Base-by-base conservation (phyloP, 1,284 basidiomycete species). In the Mycosarcoma mackinlayi region DNA sequence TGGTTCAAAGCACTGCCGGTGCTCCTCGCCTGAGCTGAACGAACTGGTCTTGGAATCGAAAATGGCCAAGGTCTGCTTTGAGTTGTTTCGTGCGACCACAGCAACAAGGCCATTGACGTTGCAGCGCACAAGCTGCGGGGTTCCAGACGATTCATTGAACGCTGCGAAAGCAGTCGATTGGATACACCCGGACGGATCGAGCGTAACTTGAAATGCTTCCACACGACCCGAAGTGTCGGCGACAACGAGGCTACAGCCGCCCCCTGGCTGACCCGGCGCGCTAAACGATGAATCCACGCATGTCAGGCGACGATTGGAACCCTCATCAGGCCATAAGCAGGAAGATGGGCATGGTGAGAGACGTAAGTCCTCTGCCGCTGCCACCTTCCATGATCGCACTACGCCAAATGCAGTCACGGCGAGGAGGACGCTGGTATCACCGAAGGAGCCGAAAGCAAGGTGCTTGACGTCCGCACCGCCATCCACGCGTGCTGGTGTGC, bases 41-140 rank as follows among this genome's bases (percentile, higher is more conserved):
- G 94, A 92, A n/a, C 91, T 93, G 80, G 91, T 91, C 61, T 90
- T 91, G 0, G 92, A 94, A 82, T 96, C 92, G 93, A 93, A 96
- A 19, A 97, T 92, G 0, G 92, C 44, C 24, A 70, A 35, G 13
- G 57, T 52, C 19, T 57, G 45, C 13, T 25, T 44, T 16, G 52
- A 38, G 1, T 56, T 39, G n/a, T 52, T 42, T 19, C 52, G 34
- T 5, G 47, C 42, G 4, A 52, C 44, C 7, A 56, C 39, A 3
- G 63, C 63, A 16, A 66, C 25, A 0, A 66, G 63, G 18, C 63
- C 57, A 14, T 48, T 35, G 11, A 33, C 19, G 24, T 30, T 59
- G 52, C 42, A 48, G 18, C 42, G 42, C 8, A 47, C 33, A 1
- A 56, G 5, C 8, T 27, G 34, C 2, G 52, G 47, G 3, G 25